A percentile compares a stretch with the other conserved stretches of the same genome.
Conservation (phyloP, 345 rosid genomes). For the Dovyalis caffra region DNA sequence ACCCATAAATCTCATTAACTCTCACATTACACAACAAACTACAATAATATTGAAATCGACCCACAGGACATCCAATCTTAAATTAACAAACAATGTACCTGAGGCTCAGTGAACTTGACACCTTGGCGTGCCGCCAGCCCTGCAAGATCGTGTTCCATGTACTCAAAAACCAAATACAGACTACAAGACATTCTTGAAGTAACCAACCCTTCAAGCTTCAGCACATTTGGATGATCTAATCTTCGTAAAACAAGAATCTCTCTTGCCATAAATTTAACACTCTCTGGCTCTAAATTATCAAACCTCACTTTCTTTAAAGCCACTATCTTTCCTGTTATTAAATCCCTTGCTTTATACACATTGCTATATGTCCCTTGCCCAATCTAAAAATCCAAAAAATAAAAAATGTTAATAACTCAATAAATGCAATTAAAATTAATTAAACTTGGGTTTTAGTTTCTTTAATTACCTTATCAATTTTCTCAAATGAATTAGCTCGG, state of each 20-base stretch:
- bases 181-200: slow-evolving; percentile 90
- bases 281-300: slow-evolving; percentile 87
- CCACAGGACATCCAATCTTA: background rate
- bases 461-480: slow-evolving; percentile 70
- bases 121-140: slow-evolving; percentile 72
- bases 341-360: slow-evolving; percentile 90
- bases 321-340: slow-evolving; percentile 75
- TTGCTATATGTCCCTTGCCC: slow-evolving; percentile 96
- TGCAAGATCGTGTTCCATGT: slow-evolving; percentile 95
- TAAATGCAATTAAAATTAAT: background rate
- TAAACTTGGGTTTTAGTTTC: background rate
- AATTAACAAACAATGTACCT: slow-evolving; percentile 44
- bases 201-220: slow-evolving; percentile 84
- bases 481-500: slow-evolving; percentile 72
- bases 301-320: slow-evolving; percentile 94
- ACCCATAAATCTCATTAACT: slow-evolving; percentile 4
- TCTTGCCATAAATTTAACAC: slow-evolving; percentile 93
- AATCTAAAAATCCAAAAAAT: slow-evolving; percentile 43
- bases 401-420: background rate
- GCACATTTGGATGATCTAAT: slow-evolving; percentile 81
- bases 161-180: slow-evolving; percentile 82
- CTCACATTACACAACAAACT: slow-evolving; percentile 6
- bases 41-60: slow-evolving; percentile 8
- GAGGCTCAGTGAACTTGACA: slow-evolving; percentile 81
- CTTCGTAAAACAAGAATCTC: slow-evolving; percentile 78